Base-by-base conservation (phyloP, 2,329 filamentous ascomycete species). In the Botrytis galanthina region DNA sequence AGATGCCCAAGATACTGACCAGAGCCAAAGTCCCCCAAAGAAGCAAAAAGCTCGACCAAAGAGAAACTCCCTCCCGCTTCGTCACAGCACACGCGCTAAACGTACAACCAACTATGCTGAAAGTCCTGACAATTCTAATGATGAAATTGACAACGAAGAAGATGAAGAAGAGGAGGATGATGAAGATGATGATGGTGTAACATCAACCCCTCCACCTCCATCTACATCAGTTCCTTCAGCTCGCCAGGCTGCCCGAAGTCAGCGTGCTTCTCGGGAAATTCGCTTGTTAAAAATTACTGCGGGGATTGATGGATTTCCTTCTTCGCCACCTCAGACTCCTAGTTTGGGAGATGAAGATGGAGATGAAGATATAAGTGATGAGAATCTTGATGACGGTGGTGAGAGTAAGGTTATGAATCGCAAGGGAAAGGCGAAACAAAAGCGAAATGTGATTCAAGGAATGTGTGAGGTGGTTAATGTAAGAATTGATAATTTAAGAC, bases 401-500 rank as follows among this genome's bases (percentile, higher is more conserved):
- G 73, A 72, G 75, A 61, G 68, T 57, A 8, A 20, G 12, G 29
- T 14, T 32, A 37, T 12, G 32, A 74, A 39, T 42, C 22, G 12
- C 4, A 72, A 59, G 9, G 29, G 22, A 9, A 76, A 75, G 39
- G 68, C 44, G 8, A 78, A 79, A 46, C 78, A 77, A 22, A 83
- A 84, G n/a, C 80, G 81, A 39, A 81, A 81, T 22, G 81, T 84
- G 39, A 46, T 91, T 39, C 92, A 95, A 75, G 92, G 92, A 1
- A 85, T 91, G 76, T 95, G 92, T 78, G 86, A 90, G 59, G 85
- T 89, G 9, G 92, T 95, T 29, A 88, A 92, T 74, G 87, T 95
- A 61, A 84, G 89, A 62, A 90, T 95, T 76, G 93, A 95, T 81
- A 95, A 95, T 80, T 88, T 93, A 79, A 90, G 93, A 74, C 90